Evolutionary conservation across 2,329 filamentous ascomycete genomes (phyloP).

Genomic region (Alternaria sp.): DNA sequence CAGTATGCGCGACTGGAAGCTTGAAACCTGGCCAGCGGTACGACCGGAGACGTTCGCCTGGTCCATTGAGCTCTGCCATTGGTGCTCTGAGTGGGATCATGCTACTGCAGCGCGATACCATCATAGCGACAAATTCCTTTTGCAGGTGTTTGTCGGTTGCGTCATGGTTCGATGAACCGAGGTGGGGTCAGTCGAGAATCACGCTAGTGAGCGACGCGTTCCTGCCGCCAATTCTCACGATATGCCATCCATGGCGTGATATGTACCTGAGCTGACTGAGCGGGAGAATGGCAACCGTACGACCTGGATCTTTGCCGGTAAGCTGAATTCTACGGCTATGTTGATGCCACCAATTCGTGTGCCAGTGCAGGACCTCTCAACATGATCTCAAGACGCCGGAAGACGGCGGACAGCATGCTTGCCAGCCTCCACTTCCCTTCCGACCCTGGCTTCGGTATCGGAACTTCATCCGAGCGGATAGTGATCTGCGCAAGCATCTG

Average conservation of each 20-base stretch:
- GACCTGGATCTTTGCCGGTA: not conserved
- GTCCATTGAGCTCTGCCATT: constrained; percentile 22
- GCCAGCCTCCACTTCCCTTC: constrained; percentile 5
- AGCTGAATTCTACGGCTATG: not conserved
- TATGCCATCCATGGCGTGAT: not conserved
- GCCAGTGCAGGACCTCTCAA: not conserved
- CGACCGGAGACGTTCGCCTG: constrained; percentile 19
- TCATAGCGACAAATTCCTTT: constrained; percentile 25
- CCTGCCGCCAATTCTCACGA: constrained; percentile 1
- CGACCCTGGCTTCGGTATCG: not conserved
- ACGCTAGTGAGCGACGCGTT: constrained; percentile 11
- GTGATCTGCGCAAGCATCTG: not conserved
- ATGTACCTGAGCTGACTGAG: not conserved
- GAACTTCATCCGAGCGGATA: constrained; percentile 4
- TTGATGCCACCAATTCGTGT: not conserved
- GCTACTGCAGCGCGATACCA: constrained; percentile 20
- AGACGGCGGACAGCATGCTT: constrained; percentile 6
- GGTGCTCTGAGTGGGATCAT: constrained; percentile 4
- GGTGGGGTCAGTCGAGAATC: constrained; percentile 9
- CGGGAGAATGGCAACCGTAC: not conserved
- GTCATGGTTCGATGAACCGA: constrained; percentile 17
- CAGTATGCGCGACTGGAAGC: constrained; percentile 9
- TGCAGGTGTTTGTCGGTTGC: constrained; percentile 13
- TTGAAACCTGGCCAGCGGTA: constrained; percentile 7
- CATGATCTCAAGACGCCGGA: not conserved